Conservation (phyloP, 1,284 basidiomycete species). For the Melampsora larici-populina region DNA sequence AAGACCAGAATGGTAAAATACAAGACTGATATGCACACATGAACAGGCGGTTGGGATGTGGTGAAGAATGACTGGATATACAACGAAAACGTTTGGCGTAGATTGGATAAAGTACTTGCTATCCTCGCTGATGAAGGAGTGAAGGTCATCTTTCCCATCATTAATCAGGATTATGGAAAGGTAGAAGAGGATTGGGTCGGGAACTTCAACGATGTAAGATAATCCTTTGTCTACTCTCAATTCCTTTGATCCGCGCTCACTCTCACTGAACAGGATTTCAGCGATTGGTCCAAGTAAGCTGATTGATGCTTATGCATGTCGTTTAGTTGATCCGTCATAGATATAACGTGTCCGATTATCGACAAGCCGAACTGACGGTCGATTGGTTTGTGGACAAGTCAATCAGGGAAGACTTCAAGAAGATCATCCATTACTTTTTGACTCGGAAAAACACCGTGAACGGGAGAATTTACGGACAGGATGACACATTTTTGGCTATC, state of each 20-base stretch:
- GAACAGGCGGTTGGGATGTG: background rate
- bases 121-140: background rate
- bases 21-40: background rate
- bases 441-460: conserved; percentile 6
- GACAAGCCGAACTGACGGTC: background rate
- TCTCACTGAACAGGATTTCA: too few species aligned
- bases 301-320: background rate
- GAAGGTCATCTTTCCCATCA: conserved; percentile 10
- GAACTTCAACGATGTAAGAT: conserved; percentile 42
- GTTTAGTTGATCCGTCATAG: background rate
- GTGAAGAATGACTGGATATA: background rate
- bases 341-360: conserved; percentile 7
- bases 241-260: too few species aligned
- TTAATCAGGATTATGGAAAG: conserved; percentile 22
- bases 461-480: conserved; percentile 8
- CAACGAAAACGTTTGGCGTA: background rate
- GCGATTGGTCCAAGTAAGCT: too few species aligned
- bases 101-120: background rate
- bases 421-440: conserved; percentile 2
- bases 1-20: background rate
- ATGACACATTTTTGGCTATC: conserved; percentile 5
- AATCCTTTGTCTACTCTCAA: too few species aligned
- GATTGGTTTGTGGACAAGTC: conserved; percentile 12
- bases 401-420: conserved; percentile 4
- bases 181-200: conserved; percentile 11